phyloP scores from a whole-genome alignment of 345 rosid species.

The Gossypium turneri region DNA sequence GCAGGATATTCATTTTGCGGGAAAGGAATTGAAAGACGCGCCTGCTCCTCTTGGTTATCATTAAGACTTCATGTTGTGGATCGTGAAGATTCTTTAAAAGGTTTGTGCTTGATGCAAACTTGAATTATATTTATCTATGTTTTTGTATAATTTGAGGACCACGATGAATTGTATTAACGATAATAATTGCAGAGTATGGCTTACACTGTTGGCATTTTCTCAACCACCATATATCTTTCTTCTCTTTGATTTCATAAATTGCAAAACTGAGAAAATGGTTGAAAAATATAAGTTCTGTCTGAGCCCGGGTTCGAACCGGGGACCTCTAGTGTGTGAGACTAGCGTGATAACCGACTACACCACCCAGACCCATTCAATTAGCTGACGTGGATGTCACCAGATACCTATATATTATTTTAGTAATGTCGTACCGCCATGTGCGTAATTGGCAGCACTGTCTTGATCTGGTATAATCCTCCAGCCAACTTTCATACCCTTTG shows the following conservation, averaged over 20 bases:
- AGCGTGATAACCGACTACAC: slow-evolving; percentile 11
- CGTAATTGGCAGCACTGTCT: too few species aligned
- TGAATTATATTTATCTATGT: not conserved
- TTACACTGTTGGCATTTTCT: too few species aligned
- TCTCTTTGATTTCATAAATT: not conserved
- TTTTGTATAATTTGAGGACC: not conserved
- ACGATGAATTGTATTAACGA: not conserved
- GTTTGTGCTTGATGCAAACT: not conserved
- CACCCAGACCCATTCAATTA: not conserved
- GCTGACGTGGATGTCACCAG: too few species aligned
- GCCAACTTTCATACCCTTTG: not conserved
- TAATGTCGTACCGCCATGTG: not conserved
- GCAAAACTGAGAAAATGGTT: not conserved
- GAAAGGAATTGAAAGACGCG: slow-evolving; percentile 63
- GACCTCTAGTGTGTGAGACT: slow-evolving; percentile 80
- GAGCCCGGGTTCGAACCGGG: slow-evolving; percentile 68
- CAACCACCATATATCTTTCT: not conserved
- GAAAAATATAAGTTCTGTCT: slow-evolving; percentile 18
- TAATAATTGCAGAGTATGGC: not conserved
- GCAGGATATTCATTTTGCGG: slow-evolving; percentile 71
- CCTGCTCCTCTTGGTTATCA: slow-evolving; percentile 75
- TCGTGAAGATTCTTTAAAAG: not conserved
- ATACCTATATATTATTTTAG: too few species aligned
- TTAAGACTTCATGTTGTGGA: slow-evolving; percentile 14
- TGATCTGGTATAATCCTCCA: not conserved